Percentiles rank a stretch among this genome's conserved stretches.
These are phyloP conservation scores for Candida fluviatilis DNA, from an alignment of 805 yeast genomes.

Conservation along the genomic window DNA sequence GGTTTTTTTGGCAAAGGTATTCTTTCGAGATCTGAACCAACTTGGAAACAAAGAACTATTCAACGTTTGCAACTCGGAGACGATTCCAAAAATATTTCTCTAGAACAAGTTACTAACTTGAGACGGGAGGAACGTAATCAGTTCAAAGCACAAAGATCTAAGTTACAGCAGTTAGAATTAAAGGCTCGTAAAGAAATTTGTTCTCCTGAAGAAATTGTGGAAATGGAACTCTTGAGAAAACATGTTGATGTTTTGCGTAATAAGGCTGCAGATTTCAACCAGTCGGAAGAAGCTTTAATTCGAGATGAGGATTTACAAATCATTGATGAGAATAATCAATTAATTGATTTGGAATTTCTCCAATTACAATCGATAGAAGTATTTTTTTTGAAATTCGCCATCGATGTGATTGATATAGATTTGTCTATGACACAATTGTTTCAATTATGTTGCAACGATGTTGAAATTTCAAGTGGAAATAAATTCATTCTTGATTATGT, in stretches of 20 bases:
- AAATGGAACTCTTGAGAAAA: slow-evolving; percentile 14
- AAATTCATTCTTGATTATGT: slow-evolving; percentile 54
- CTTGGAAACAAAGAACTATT: slow-evolving; percentile 71
- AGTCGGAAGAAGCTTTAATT: slow-evolving; percentile 3
- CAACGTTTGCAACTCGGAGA: slow-evolving; percentile 48
- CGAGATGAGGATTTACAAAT: slow-evolving; percentile 9
- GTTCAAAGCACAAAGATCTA: slow-evolving; percentile 66
- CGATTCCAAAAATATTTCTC: slow-evolving; percentile 27
- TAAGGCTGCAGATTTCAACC: background rate
- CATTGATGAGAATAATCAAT: slow-evolving; percentile 12
- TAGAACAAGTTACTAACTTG: slow-evolving; percentile 73
- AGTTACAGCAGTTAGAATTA: slow-evolving; percentile 46
- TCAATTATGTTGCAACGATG: slow-evolving; percentile 16
- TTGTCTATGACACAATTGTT: slow-evolving; percentile 20
- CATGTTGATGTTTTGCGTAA: slow-evolving; percentile 17
- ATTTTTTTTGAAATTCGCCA: slow-evolving; percentile 59
- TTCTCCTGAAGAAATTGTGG: slow-evolving; percentile 16
- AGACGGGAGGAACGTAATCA: slow-evolving; percentile 68
- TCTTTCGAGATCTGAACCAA: slow-evolving; percentile 85
- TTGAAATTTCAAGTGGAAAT: slow-evolving; percentile 16
- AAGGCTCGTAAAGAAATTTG: slow-evolving; percentile 30
- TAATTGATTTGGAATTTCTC: slow-evolving; percentile 39
- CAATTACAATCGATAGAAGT: slow-evolving; percentile 77
- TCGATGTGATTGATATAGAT: slow-evolving; percentile 44
- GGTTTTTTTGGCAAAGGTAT: slow-evolving; percentile 96